Base-by-base conservation (phyloP, 2,329 filamentous ascomycete genomes). In the Bipolaris bicolor region DNA sequence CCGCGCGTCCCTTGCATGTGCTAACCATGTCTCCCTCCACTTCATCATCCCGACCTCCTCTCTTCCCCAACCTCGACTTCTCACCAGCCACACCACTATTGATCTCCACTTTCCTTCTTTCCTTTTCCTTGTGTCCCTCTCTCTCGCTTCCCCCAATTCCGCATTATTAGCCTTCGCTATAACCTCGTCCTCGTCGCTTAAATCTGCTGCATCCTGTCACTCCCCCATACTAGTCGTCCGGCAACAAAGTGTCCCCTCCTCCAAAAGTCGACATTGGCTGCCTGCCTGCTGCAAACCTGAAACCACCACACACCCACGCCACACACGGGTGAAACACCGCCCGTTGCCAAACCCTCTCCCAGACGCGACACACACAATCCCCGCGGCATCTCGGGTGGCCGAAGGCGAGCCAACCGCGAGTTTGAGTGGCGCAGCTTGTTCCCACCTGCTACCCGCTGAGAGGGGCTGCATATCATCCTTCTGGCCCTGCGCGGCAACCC, bases 281-380 rank as follows among this genome's bases (percentile, higher is more conserved):
- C 24, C 26, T 34, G 44, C 29, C 34, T 51, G 49, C 18, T 26
- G 40, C 49, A 51, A 11, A 51, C 49, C 40, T 57, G 54, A 57
- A 57, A 57, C 54, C 16, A 29, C 31, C 39, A n/a, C 36, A 37
- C 29, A 31, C 29, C 10, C 29, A 52, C 54, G 47, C 54, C 54
- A 41, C 43, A 57, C 54, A 56, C 54, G 34, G n/a, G 36, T 57
- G 54, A 57, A 57, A 57, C 54, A 53, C 45, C 13, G 34, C 36
- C 36, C 54, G 54, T 57, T 48, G 53, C 54, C 43, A 53, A 36
- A 34, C 15, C 20, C 7, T 20, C 53, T 40, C 45, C 45, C 37
- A 44, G 37, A 62, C 67, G 67, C 65, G 59, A 69, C 65, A 66
- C 52, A 43, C 26, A 45, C 33, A 41, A 53, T 45, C 36, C 40